Evolutionary conservation across 805 yeast species (phyloP).

Genomic region (Metschnikowia gelsemii): DNA sequence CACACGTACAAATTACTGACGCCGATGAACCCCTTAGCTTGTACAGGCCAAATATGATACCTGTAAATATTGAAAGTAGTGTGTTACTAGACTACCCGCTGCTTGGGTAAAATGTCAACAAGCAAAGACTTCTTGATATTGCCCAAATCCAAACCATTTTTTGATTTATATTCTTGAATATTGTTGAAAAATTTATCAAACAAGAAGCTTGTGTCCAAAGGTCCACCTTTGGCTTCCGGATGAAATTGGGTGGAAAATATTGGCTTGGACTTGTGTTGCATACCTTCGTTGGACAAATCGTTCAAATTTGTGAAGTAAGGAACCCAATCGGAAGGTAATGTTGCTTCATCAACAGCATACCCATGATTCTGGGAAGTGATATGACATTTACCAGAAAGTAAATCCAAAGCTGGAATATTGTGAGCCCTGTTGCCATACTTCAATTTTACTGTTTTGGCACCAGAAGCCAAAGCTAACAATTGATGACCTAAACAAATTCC

Average conservation of each 20-base stretch:
- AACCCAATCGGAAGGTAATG: conserved; percentile 73
- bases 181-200: conserved; percentile 85
- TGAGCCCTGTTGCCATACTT: conserved; percentile 99
- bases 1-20: no score
- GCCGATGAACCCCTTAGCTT: no score
- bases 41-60: no score
- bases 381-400: conserved; percentile 89
- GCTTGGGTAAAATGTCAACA: conserved; percentile 63
- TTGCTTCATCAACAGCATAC: conserved; percentile 85
- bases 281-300: conserved; percentile 96
- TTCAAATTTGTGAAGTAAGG: conserved; percentile 86
- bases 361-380: conserved; percentile 99
- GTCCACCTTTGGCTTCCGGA: conserved; percentile 99
- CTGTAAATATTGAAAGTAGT: neutral
- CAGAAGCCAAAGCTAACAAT: conserved; percentile 89
- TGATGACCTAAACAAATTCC: conserved; percentile 99
- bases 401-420: conserved; percentile 92
- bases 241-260: conserved; percentile 97
- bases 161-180: conserved; percentile 52
- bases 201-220: conserved; percentile 85
- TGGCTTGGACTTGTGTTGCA: conserved; percentile 85
- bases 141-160: conserved; percentile 41
- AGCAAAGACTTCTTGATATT: conserved; percentile 49
- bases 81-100: conserved; percentile 49
- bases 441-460: conserved; percentile 88